These are phyloP conservation scores for Myxozyma melibiosi DNA, from an alignment of 805 yeast genomes.

Conservation along the genomic window DNA sequence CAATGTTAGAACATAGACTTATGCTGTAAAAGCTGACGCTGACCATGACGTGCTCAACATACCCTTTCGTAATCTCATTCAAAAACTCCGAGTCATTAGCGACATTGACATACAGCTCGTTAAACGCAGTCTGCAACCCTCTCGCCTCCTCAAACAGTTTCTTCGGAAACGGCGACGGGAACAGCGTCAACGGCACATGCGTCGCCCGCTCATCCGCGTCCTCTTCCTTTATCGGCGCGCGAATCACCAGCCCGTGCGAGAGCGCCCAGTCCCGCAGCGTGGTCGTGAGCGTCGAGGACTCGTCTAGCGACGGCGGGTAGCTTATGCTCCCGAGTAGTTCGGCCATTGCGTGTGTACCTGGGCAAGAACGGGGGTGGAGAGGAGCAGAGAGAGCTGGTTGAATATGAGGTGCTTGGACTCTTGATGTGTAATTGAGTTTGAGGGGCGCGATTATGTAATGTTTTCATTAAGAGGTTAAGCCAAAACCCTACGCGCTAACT, in stretches of 20 bases:
- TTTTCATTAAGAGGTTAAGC: too few relatives aligned
- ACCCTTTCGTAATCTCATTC: constrained; percentile 52
- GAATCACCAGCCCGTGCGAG: constrained; percentile 35
- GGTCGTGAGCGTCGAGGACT: not conserved
- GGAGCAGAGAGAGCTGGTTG: not conserved
- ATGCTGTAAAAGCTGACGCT: too few relatives aligned
- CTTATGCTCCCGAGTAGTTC: not conserved
- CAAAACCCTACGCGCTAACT: not conserved
- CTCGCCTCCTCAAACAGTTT: constrained; percentile 66
- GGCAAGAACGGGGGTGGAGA: not conserved
- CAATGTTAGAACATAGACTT: not conserved
- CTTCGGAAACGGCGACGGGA: constrained; percentile 85
- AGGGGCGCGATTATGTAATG: not conserved
- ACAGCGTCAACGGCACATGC: constrained; percentile 85
- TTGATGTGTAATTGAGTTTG: constrained; percentile 15
- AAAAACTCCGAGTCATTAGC: constrained; percentile 67
- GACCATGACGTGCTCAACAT: too few relatives aligned
- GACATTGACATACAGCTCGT: constrained; percentile 71
- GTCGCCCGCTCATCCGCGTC: constrained; percentile 61
- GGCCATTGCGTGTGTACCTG: not conserved
- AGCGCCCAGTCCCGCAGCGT: constrained; percentile 34
- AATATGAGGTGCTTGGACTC: not conserved
- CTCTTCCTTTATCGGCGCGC: constrained; percentile 4
- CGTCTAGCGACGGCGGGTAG: constrained; percentile 26
- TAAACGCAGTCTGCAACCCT: constrained; percentile 66